Percentiles rank a stretch among this genome's conserved stretches.
Evolutionary conservation across 2,329 filamentous ascomycete genomes (phyloP).

Genomic region (Arachnopeziza araneosa): DNA sequence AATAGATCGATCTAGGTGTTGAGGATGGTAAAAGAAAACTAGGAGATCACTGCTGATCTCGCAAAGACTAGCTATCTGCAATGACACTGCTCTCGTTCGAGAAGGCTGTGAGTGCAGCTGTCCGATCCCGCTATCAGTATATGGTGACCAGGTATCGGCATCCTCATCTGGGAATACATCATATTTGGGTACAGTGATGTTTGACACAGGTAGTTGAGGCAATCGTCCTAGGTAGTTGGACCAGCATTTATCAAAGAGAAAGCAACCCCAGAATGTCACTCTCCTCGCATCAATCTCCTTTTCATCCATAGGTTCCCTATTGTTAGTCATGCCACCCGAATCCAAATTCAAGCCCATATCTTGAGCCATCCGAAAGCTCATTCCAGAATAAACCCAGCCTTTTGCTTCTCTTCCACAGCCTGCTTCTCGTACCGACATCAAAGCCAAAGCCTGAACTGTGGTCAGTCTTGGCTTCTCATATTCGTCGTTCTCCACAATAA

Average conservation of each 20-base stretch:
- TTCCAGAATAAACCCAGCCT: constrained; percentile 97
- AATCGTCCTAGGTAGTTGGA: constrained; percentile 92
- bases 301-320: constrained; percentile 59
- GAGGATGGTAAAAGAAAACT: constrained; percentile 85
- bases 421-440: constrained; percentile 96
- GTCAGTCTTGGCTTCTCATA: constrained; percentile 84
- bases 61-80: constrained; percentile 77
- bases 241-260: constrained; percentile 98
- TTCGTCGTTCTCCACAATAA: constrained; percentile 87
- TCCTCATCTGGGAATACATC: constrained; percentile 91
- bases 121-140: constrained; percentile 76
- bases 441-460: constrained; percentile 85
- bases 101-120: constrained; percentile 71
- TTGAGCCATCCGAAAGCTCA: constrained; percentile 96
- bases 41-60: constrained; percentile 93
- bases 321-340: constrained; percentile 58
- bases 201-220: constrained; percentile 75
- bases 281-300: constrained; percentile 82
- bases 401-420: constrained; percentile 91
- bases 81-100: constrained; percentile 71
- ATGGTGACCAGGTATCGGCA: constrained; percentile 77
- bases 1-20: constrained; percentile 53
- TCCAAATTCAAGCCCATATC: constrained; percentile 91
- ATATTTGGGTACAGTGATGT: constrained; percentile 79
- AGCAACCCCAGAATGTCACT: constrained; percentile 97